Percentiles rank a stretch among this genome's conserved stretches.
phyloP scores from a whole-genome alignment of 2,329 filamentous ascomycete species.

The Epicoccum nigrum region DNA sequence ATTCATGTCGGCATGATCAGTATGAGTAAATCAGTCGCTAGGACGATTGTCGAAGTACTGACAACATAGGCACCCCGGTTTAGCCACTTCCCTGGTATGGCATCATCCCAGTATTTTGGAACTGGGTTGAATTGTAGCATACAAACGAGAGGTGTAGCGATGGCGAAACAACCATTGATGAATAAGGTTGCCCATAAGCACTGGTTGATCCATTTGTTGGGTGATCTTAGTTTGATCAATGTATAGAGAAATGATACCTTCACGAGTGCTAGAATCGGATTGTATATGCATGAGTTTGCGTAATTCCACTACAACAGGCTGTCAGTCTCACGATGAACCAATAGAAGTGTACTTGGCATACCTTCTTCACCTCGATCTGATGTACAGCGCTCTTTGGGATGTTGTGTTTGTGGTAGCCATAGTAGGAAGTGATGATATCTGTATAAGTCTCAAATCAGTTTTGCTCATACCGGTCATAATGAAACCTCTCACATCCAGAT shows the following conservation, averaged over 20 bases:
- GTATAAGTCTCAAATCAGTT: too few relatives aligned
- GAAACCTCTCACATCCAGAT: slow-evolving; percentile 15
- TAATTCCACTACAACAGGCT: slow-evolving; percentile 21
- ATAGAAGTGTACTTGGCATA: neutral
- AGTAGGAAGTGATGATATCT: slow-evolving; percentile 17
- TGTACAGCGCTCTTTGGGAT: slow-evolving; percentile 22
- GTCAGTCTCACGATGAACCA: too few relatives aligned
- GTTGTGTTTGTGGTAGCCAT: slow-evolving; percentile 23
- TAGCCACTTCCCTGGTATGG: slow-evolving; percentile 20
- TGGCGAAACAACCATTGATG: slow-evolving; percentile 22
- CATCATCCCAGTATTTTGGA: slow-evolving; percentile 38
- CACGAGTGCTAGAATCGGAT: slow-evolving; percentile 28
- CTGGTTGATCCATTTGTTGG: slow-evolving; percentile 21
- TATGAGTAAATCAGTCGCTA: slow-evolving; percentile 29
- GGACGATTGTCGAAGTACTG: slow-evolving; percentile 19
- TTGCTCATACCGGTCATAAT: too few relatives aligned
- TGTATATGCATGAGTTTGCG: slow-evolving; percentile 25
- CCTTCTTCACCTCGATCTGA: slow-evolving; percentile 14
- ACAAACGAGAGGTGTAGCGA: slow-evolving; percentile 22
- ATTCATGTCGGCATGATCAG: slow-evolving; percentile 30
- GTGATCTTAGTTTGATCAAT: slow-evolving; percentile 25
- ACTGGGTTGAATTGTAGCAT: slow-evolving; percentile 40
- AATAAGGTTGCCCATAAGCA: slow-evolving; percentile 22
- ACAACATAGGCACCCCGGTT: slow-evolving; percentile 18
- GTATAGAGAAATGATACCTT: slow-evolving; percentile 28